Base-by-base conservation (phyloP, 2,329 filamentous ascomycete species). In the Trichophyton verrucosum region DNA sequence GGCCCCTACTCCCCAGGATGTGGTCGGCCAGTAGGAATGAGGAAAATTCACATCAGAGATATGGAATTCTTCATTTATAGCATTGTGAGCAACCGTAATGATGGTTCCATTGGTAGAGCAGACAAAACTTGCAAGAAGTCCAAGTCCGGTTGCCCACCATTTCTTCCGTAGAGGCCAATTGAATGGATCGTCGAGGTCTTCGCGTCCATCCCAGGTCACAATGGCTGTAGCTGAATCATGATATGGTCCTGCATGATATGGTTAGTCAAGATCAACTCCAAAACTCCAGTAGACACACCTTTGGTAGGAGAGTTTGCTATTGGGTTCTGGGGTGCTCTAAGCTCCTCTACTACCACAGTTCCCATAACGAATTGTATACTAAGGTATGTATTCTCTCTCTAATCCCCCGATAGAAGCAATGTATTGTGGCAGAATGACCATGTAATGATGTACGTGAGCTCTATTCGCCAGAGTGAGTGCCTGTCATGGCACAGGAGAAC, bases 101-200 rank as follows among this genome's bases (percentile, higher is more conserved):
- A 47, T 20, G 20, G 44, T 47, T 7, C 44, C 44, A 20, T 47
- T 47, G 5, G 22, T 47, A 47, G 44, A 47, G 22, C 44, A 47
- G 20, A 47, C 20, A 17, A 47, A 47, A 24, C 44, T 47, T 24
- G 44, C 44, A 22, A 47, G 44, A 47, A 47, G 44, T 3, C 44
- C 20, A 24, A 47, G 17, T 47, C 44, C 20, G 17, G 44, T 47
- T 47, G 44, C 17, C 17, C n/a, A 7, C 44, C 44, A 47, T 47
- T 77, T 80, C 63, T 61, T 59, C 7, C 38, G 58, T 9, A 47
- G 46, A 2, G 55, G 11, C 68, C 68, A 69, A 57, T 69, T 68
- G 51, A 68, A 40, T 24, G 67, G 67, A 57, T 68, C 67, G 42
- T 67, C 63, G 30, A 64, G 65, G 51, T 69, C 68, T 47, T 68